Evolutionary conservation across 768 basidiomycete species (phyloP), one percentile per base, ranked within the genome.

Genomic region (Trametes punicea): DNA sequence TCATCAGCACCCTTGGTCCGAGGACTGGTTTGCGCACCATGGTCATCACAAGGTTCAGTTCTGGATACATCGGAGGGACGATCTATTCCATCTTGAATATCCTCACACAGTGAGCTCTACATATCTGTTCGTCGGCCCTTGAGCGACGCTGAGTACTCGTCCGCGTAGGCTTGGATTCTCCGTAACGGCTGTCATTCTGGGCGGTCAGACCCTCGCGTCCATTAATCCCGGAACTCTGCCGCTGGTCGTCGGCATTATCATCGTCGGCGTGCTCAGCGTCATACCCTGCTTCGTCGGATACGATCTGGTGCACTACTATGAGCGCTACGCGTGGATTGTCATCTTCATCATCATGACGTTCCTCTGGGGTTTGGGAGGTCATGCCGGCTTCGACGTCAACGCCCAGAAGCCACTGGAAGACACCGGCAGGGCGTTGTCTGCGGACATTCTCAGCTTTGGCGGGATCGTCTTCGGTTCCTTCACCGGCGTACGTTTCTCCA

Each of bases 261-360:
- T 83, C 36, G 70, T 79, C 25, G 70, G 70, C 10, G 46, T 79
- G 6, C 73, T 70, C 56, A 73, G 69, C 45, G 61, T 79, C 29
- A 63, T 79, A 18, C 77, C 77, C 16, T 78, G 78, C 57, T 76
- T 79, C 50, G 62, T 79, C 7, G 78, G 78, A 3, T 78, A 79
- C 56, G 59, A 79, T 53, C 62, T 75, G 60, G 70, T 81, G 16
- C 78, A 79, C 55, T 56, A 70, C 52, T 82, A 77, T 62, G 81
- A 82, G 56, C 75, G 81, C 13, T 84, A 81, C 56, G 78, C 80
- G 2, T 84, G 82, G 82, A 75, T 80, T 5, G 62, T 74, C 25
- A 69, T 69, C 13, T 66, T 74, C 39, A 66, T 79, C 62, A 72
- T 82, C 63, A 76, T 80, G 73, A 71, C 76, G 48, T 77, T 77